phyloP scores from a whole-genome alignment of 495 filamentous ascomycete genomes.

The Aspergillus cristatus region DNA sequence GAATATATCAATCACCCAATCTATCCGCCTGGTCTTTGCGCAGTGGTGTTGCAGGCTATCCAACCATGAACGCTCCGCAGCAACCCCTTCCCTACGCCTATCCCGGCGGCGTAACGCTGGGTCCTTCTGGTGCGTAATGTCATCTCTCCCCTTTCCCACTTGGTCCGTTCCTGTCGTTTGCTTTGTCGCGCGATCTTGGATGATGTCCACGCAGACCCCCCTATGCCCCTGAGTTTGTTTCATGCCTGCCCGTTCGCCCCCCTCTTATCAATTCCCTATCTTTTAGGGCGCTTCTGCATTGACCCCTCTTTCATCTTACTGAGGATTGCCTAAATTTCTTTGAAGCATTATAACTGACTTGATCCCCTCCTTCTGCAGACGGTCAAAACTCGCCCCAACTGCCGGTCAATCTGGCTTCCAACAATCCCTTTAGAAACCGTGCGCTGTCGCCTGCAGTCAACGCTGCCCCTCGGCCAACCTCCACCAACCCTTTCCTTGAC shows the following conservation, averaged over 20 bases:
- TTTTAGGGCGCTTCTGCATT: too few relatives aligned
- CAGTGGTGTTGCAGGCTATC: constrained; percentile 9
- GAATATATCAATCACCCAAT: constrained; percentile 1
- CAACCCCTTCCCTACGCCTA: constrained; percentile 27
- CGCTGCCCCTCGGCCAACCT: constrained; percentile 53
- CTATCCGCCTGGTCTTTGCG: constrained; percentile 9
- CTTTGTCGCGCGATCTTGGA: too few relatives aligned
- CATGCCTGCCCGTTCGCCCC: constrained; percentile 5
- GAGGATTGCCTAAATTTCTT: constrained; percentile 7
- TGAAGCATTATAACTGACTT: constrained; percentile 1
- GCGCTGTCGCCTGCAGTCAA: constrained; percentile 60
- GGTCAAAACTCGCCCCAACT: constrained; percentile 37
- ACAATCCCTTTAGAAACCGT: constrained; percentile 97
- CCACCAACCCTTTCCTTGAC: constrained; percentile 90
- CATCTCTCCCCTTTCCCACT: constrained; percentile 5
- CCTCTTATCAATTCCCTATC: not conserved
- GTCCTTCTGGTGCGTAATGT: constrained; percentile 31
- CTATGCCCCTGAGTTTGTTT: constrained; percentile 7
- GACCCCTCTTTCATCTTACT: constrained; percentile 4
- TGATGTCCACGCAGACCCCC: too few relatives aligned
- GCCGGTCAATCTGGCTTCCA: constrained; percentile 67
- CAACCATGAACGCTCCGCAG: constrained; percentile 33
- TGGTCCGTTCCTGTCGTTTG: constrained; percentile 1
- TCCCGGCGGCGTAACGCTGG: constrained; percentile 31
- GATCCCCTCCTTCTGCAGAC: constrained; percentile 10